phyloP scores from a whole-genome alignment of 257 asterid genomes.

The Primulina tabacum region DNA sequence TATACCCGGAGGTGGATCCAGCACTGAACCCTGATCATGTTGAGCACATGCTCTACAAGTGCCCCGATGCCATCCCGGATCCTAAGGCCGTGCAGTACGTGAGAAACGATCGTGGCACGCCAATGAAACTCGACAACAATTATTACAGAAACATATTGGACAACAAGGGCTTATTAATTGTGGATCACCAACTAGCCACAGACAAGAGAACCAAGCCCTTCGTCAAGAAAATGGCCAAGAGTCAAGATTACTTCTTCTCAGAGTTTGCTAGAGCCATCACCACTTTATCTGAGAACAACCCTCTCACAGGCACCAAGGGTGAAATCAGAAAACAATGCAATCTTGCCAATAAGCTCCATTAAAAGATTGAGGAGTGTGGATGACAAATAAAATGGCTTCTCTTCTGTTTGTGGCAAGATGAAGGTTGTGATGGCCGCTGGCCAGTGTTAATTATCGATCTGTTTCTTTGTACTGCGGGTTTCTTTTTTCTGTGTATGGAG shows the following conservation, averaged over 20 bases:
- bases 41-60: conserved; percentile 88
- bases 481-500: conserved; percentile 3
- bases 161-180: conserved; percentile 78
- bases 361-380: not conserved
- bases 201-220: conserved; percentile 70
- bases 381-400: conserved; percentile 27
- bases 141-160: conserved; percentile 84
- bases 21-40: conserved; percentile 74
- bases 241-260: conserved; percentile 67
- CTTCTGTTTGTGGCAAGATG: conserved; percentile 11
- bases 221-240: conserved; percentile 95
- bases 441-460: conserved; percentile 17
- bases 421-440: conserved; percentile 11
- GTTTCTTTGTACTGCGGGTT: conserved; percentile 17
- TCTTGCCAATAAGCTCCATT: conserved; percentile 72
- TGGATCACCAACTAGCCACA: conserved; percentile 75
- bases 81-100: conserved; percentile 98
- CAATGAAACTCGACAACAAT: conserved; percentile 86
- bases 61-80: conserved; percentile 91
- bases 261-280: conserved; percentile 78
- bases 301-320: conserved; percentile 84
- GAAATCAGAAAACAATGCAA: conserved; percentile 86
- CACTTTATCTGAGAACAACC: conserved; percentile 77
- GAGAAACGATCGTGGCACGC: conserved; percentile 92
- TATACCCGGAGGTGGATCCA: conserved; percentile 92